Evolutionary conservation across 495 filamentous ascomycete species (phyloP).

Genomic region (Daldinia caldariorum): DNA sequence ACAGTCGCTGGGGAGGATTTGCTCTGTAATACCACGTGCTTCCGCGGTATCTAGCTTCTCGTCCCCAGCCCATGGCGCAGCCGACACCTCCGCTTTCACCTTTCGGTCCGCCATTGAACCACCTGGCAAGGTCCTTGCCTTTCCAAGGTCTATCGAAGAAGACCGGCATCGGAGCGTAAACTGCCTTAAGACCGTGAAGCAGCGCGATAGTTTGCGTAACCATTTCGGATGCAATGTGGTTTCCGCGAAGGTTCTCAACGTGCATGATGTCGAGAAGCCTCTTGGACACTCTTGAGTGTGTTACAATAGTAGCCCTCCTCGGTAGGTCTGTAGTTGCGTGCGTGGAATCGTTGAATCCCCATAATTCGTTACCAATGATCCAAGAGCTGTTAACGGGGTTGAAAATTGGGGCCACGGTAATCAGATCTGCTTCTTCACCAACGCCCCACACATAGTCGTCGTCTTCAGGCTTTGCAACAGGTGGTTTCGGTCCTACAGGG

Average conservation of each 20-base stretch:
- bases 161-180: slow-evolving; percentile 74
- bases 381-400: slow-evolving; percentile 71
- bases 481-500: slow-evolving; percentile 69
- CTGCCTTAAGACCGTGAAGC: slow-evolving; percentile 76
- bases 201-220: slow-evolving; percentile 70
- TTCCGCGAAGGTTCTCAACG: slow-evolving; percentile 66
- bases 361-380: slow-evolving; percentile 69
- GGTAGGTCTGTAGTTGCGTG: slow-evolving; percentile 63
- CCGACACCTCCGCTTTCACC: slow-evolving; percentile 59
- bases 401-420: slow-evolving; percentile 76
- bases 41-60: slow-evolving; percentile 65
- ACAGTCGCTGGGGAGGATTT: slow-evolving; percentile 63
- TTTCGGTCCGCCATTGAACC: slow-evolving; percentile 68
- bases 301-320: slow-evolving; percentile 72
- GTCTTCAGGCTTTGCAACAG: slow-evolving; percentile 60
- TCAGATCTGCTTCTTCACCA: slow-evolving; percentile 78
- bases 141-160: slow-evolving; percentile 71
- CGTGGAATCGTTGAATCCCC: slow-evolving; percentile 65
- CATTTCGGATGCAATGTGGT: slow-evolving; percentile 76
- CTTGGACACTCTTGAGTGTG: slow-evolving; percentile 70
- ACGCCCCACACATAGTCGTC: slow-evolving; percentile 79
- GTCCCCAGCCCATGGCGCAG: slow-evolving; percentile 60
- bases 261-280: slow-evolving; percentile 72
- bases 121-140: slow-evolving; percentile 62
- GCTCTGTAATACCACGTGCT: slow-evolving; percentile 68